Evolutionary conservation across 306 rosid species (phyloP).

Genomic region (Cajanus cajan): DNA sequence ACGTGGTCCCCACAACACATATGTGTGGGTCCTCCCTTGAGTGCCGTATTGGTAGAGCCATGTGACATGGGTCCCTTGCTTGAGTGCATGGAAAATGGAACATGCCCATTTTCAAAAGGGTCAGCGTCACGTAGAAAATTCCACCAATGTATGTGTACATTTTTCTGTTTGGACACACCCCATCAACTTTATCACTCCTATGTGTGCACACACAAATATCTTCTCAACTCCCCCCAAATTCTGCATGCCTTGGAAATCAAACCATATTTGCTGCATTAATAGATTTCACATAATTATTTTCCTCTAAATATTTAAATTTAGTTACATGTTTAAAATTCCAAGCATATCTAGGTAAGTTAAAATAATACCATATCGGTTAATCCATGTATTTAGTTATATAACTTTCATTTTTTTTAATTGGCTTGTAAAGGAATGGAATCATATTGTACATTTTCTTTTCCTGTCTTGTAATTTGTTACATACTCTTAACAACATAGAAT

Average conservation of each 20-base stretch:
- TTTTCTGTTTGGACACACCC: neutral
- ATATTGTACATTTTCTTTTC: too few species aligned
- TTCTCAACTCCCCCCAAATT: neutral
- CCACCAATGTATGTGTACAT: neutral
- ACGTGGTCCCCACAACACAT: conserved; percentile 27
- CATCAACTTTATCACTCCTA: neutral
- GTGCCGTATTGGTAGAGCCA: conserved; percentile 43
- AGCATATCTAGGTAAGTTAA: too few species aligned
- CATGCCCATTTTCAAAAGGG: conserved; percentile 20
- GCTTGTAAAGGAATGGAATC: too few species aligned
- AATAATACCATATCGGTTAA: too few species aligned
- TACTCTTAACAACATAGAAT: too few species aligned
- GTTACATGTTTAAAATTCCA: too few species aligned
- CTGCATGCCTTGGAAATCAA: neutral
- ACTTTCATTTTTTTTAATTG: too few species aligned
- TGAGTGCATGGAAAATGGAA: conserved; percentile 33
- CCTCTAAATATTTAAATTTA: too few species aligned
- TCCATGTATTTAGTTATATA: too few species aligned
- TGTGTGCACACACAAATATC: neutral
- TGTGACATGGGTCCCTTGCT: conserved; percentile 54
- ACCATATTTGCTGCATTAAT: too few species aligned
- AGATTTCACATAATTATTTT: too few species aligned
- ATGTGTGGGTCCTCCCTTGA: conserved; percentile 30
- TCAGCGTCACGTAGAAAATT: conserved; percentile 41
- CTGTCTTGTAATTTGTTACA: neutral